Evolutionary conservation across 2,329 filamentous ascomycete genomes (phyloP).

Genomic region (Seiridium unicorne): DNA sequence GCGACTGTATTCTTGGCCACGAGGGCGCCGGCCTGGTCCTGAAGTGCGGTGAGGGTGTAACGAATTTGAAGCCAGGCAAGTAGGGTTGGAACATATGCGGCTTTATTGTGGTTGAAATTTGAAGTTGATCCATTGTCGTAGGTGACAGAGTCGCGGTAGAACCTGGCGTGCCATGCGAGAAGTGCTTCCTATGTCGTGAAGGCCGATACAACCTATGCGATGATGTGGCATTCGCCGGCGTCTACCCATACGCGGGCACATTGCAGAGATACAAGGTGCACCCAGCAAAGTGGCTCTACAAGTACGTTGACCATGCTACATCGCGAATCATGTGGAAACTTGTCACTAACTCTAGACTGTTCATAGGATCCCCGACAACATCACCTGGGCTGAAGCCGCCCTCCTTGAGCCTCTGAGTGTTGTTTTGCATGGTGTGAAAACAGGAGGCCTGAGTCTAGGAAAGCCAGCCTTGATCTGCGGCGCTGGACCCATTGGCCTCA

Average conservation of each 20-base stretch:
- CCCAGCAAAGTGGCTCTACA: constrained; percentile 58
- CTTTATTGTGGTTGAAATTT: not conserved
- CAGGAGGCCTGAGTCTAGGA: constrained; percentile 52
- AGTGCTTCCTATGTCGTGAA: constrained; percentile 57
- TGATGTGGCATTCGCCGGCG: constrained; percentile 59
- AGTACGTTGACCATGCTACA: constrained; percentile 24
- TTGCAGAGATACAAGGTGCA: constrained; percentile 62
- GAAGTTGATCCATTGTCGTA: constrained; percentile 6
- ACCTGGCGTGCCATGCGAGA: constrained; percentile 61
- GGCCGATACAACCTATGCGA: constrained; percentile 65
- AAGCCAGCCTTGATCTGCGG: constrained; percentile 57
- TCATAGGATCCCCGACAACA: constrained; percentile 47
- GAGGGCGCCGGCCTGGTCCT: constrained; percentile 62
- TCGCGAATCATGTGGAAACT: not conserved
- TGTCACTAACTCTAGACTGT: constrained; percentile 3
- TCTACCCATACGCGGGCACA: constrained; percentile 59
- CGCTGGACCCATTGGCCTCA: constrained; percentile 62
- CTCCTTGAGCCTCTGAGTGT: constrained; percentile 65
- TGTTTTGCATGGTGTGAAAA: constrained; percentile 58
- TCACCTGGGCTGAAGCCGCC: constrained; percentile 58
- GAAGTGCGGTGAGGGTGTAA: constrained; percentile 53
- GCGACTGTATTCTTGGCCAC: constrained; percentile 65
- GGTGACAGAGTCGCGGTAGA: constrained; percentile 68
- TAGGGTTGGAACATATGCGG: not conserved
- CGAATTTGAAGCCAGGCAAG: constrained; percentile 43